Evolutionary conservation across 2,329 filamentous ascomycete species (phyloP).

Genomic region (Fusarium sp.): DNA sequence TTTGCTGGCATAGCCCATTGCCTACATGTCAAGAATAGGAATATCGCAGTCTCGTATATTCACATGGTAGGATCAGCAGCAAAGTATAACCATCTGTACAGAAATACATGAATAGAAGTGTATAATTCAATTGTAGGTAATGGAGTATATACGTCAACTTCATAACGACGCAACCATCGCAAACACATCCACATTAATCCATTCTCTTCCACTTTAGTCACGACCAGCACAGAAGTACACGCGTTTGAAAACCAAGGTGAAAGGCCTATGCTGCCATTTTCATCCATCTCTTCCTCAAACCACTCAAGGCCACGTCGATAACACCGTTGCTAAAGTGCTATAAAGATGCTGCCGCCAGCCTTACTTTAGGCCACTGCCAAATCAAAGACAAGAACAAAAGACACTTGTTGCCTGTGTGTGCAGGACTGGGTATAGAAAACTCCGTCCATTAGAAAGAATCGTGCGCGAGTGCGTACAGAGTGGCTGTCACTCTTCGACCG

Average conservation of each 20-base stretch:
- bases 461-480: slow-evolving; percentile 7
- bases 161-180: slow-evolving; percentile 4
- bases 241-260: slow-evolving; percentile 2
- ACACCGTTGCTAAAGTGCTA: slow-evolving; percentile 1
- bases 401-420: slow-evolving; percentile 21
- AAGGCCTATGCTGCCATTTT: slow-evolving; percentile 14
- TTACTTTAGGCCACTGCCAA: slow-evolving; percentile 22
- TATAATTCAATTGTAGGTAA: slow-evolving; percentile 10
- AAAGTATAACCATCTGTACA: not conserved
- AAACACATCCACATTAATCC: slow-evolving; percentile 16
- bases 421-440: slow-evolving; percentile 31
- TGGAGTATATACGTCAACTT: slow-evolving; percentile 12
- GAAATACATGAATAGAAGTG: not conserved
- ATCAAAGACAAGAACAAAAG: slow-evolving; percentile 7
- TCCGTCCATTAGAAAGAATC: slow-evolving; percentile 13
- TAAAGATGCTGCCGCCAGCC: slow-evolving; percentile 29
- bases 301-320: slow-evolving; percentile 24
- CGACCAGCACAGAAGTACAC: slow-evolving; percentile 1
- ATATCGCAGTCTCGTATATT: not conserved
- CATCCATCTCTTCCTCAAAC: slow-evolving; percentile 23
- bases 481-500: slow-evolving; percentile 28
- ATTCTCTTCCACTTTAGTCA: not conserved
- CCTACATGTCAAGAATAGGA: not conserved
- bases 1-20: not conserved
- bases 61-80: not conserved